phyloP scores from a whole-genome alignment of 2,329 filamentous ascomycete species.

The Cladosporium sp. region DNA sequence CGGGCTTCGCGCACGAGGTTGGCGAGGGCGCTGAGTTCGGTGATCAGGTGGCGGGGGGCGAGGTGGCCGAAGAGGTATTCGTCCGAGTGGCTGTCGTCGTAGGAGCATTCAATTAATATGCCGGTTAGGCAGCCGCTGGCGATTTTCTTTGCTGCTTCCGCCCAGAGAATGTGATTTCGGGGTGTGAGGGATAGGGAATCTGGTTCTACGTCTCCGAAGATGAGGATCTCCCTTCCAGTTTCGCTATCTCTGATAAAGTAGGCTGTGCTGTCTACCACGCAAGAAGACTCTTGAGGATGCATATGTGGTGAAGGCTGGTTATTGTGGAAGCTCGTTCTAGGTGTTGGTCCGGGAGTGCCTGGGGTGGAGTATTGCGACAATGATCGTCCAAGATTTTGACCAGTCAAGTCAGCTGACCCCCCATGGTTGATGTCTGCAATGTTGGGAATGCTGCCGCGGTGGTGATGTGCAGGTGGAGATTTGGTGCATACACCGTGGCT shows the following conservation, averaged over 20 bases:
- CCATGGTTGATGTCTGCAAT: slow-evolving; percentile 28
- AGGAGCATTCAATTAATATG: slow-evolving; percentile 95
- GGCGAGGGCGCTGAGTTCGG: slow-evolving; percentile 71
- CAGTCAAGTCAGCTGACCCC: slow-evolving; percentile 1
- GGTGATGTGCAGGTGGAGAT: slow-evolving; percentile 36
- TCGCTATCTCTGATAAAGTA: slow-evolving; percentile 70
- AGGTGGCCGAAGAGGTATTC: slow-evolving; percentile 83
- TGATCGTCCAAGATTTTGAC: slow-evolving; percentile 7
- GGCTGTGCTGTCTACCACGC: slow-evolving; percentile 81
- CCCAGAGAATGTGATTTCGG: slow-evolving; percentile 78
- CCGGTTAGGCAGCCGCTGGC: slow-evolving; percentile 65
- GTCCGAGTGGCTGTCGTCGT: slow-evolving; percentile 72
- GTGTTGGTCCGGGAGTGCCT: slow-evolving; percentile 26
- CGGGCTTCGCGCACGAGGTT: slow-evolving; percentile 58
- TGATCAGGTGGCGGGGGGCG: slow-evolving; percentile 73
- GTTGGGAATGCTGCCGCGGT: slow-evolving; percentile 40
- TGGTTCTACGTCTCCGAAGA: slow-evolving; percentile 94
- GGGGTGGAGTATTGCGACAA: slow-evolving; percentile 24
- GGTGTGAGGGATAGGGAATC: slow-evolving; percentile 79
- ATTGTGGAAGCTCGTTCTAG: slow-evolving; percentile 24
- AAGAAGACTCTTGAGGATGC: slow-evolving; percentile 36
- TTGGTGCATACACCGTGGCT: slow-evolving; percentile 88
- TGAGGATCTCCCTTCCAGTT: slow-evolving; percentile 72
- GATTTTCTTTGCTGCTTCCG: slow-evolving; percentile 81
- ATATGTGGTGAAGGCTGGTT: slow-evolving; percentile 25